Percentiles rank a stretch among this genome's conserved stretches.
Conservation (phyloP, 306 rosid species). For the Prunus armeniaca region DNA sequence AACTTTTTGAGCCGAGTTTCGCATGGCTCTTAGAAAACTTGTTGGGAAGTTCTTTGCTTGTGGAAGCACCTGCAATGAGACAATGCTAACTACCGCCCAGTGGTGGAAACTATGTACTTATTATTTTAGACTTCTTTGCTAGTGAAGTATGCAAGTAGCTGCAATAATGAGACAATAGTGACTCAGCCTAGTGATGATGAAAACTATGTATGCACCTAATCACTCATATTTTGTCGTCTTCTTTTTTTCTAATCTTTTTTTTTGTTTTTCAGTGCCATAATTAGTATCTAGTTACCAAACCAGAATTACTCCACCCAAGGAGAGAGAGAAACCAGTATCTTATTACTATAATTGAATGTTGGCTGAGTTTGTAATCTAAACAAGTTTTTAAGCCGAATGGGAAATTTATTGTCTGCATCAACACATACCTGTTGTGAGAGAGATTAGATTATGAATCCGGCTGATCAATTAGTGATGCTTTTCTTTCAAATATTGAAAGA, state of each 20-base stretch:
- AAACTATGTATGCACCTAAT: not conserved
- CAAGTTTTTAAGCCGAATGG: not conserved
- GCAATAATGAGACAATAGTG: not conserved
- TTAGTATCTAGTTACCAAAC: not conserved
- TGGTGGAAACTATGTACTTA: not conserved
- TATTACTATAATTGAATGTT: not conserved
- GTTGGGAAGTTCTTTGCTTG: not conserved
- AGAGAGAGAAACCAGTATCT: not conserved
- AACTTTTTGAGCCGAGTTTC: not conserved
- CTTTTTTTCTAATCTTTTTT: not conserved
- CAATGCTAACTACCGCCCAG: not conserved
- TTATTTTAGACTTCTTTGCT: not conserved
- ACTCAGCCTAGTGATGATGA: conserved; percentile 7
- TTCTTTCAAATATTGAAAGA: too few species aligned
- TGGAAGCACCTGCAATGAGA: conserved; percentile 2
- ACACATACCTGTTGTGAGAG: not conserved
- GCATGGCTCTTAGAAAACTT: not conserved
- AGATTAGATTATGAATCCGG: not conserved
- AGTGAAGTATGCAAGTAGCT: not conserved
- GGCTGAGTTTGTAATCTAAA: not conserved
- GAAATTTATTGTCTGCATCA: not conserved
- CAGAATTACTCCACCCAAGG: not conserved
- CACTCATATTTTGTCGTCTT: not conserved
- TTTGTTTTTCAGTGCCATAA: not conserved
- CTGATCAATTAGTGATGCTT: too few species aligned